Evolutionary conservation across 2,329 filamentous ascomycete species (phyloP), one percentile per base, ranked within the genome.

Genomic region (Claviceps arundinis): DNA sequence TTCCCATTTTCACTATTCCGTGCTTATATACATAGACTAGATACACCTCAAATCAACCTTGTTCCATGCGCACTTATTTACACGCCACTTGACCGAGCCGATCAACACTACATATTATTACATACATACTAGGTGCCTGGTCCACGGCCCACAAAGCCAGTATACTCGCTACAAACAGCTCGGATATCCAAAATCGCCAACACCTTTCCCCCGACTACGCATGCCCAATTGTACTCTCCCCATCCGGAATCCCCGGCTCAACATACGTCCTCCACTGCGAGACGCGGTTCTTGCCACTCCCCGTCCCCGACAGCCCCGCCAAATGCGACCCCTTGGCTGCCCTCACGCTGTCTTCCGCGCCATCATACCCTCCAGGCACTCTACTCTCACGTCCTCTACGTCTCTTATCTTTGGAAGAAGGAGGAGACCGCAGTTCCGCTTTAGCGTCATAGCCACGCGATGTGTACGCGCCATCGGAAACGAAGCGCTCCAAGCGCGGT

Each of bases 241-340:
- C 63, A 42, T 69, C 67, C 43, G 70, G 69, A 41, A 63, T 56
- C 4, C 72, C 73, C 6, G 68, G 69, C 55, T 69, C 67, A 16
- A 78, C 71, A 61, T 73, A 74, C 42, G 64, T 68, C 54, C 66
- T 67, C 75, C 75, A 78, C 52, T 75, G 71, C 44, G 63, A 64
- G 17, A 78, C 74, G 6, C 75, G 67, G 56, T 71, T 67, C 68
- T 71, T 68, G 9, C 74, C 74, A 37, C 69, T 65, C 5, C 55
- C 56, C 1, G 69, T 71, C 30, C 65, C 71, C 41, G 65, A 68
- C 41, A 78, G 66, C 4, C 75, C 75, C 26, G 75, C 75, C 60
- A 76, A 62, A 46, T 70, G 65, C 48, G 73, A 75, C 30, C 67
- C 66, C 56, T 60, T 68, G 37, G 69, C 67, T 42, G 30, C 30